These are phyloP conservation scores for Alectoria sarmentosa DNA, from an alignment of 495 filamentous ascomycete species.

Conservation along the genomic window DNA sequence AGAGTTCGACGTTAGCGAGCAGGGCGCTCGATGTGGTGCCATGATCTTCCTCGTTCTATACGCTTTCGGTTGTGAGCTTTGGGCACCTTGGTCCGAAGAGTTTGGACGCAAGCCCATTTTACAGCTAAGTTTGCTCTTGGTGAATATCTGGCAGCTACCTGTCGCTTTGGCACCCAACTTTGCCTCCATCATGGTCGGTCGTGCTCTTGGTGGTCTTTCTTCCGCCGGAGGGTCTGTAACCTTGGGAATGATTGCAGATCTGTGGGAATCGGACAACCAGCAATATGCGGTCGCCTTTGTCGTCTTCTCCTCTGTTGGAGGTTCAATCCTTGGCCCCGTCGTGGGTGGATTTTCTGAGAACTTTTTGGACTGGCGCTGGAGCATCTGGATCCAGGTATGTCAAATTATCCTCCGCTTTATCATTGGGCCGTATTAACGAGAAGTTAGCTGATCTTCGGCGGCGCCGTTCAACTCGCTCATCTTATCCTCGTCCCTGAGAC, in stretches of 20 bases:
- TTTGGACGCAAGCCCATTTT: slow-evolving; percentile 51
- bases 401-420: background rate
- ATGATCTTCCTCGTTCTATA: slow-evolving; percentile 57
- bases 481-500: slow-evolving; percentile 51
- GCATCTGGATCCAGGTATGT: slow-evolving; percentile 43
- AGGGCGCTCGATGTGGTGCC: slow-evolving; percentile 47
- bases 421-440: background rate
- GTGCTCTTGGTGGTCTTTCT: slow-evolving; percentile 50
- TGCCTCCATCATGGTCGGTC: slow-evolving; percentile 47
- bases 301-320: slow-evolving; percentile 58
- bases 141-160: slow-evolving; percentile 53
- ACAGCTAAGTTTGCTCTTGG: slow-evolving; percentile 48
- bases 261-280: slow-evolving; percentile 54
- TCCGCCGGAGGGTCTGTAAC: slow-evolving; percentile 59
- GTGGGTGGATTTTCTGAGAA: slow-evolving; percentile 53
- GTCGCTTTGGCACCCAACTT: slow-evolving; percentile 50
- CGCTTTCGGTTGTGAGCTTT: slow-evolving; percentile 59
- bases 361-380: slow-evolving; percentile 47
- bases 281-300: slow-evolving; percentile 56
- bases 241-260: slow-evolving; percentile 54
- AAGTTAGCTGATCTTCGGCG: slow-evolving; percentile 50
- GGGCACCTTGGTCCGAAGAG: slow-evolving; percentile 62
- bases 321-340: slow-evolving; percentile 54
- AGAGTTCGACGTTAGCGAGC: slow-evolving; percentile 41
- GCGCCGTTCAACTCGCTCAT: slow-evolving; percentile 46